These are phyloP conservation scores for Prunus mongolica DNA, from an alignment of 306 rosid species.

Conservation along the genomic window DNA sequence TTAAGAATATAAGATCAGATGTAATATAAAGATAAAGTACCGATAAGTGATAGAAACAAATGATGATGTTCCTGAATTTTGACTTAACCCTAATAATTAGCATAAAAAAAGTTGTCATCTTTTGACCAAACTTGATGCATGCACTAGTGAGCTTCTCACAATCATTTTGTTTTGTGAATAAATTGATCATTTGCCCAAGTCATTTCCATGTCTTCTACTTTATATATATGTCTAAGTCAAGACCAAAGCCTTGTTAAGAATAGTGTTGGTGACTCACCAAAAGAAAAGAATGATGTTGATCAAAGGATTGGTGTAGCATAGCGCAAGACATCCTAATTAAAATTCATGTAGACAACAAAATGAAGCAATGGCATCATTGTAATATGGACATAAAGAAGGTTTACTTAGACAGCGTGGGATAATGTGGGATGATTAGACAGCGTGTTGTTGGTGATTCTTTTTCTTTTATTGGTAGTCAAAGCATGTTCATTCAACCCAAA, in stretches of 20 bases:
- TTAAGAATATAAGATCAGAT: background rate
- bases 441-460: no score
- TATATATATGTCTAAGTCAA: background rate
- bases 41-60: background rate
- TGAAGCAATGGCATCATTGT: background rate
- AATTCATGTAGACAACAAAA: background rate
- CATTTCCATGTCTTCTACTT: background rate
- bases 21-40: no score
- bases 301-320: background rate
- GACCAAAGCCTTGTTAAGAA: background rate
- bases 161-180: background rate
- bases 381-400: background rate
- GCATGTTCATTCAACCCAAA: background rate
- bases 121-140: slow-evolving; percentile 3
- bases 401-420: background rate
- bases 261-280: background rate
- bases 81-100: background rate
- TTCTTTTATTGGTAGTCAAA: no score
- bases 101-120: background rate
- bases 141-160: background rate
- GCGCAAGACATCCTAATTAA: background rate
- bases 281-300: background rate
- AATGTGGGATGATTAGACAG: background rate
- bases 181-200: background rate
- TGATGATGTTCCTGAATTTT: background rate